These are phyloP conservation scores for Epichloe gansuensis DNA, from an alignment of 2,329 filamentous ascomycete species.

Conservation along the genomic window DNA sequence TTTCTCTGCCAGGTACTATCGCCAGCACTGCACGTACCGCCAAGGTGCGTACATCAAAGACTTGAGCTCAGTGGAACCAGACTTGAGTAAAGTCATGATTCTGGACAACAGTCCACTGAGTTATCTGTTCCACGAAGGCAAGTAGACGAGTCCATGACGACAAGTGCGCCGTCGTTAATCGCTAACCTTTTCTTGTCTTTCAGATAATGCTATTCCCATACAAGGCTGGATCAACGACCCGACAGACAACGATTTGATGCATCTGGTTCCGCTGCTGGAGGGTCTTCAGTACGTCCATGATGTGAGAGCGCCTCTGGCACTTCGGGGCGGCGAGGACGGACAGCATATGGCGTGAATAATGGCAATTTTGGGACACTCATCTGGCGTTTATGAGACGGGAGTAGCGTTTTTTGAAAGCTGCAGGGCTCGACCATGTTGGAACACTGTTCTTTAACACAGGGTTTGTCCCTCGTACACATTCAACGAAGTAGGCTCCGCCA, in stretches of 20 bases:
- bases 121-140: slow-evolving; percentile 97
- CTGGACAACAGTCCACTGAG: slow-evolving; percentile 96
- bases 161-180: neutral
- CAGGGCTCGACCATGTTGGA: neutral
- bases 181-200: slow-evolving; percentile 1
- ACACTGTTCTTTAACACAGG: neutral
- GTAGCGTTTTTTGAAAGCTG: neutral
- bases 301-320: slow-evolving; percentile 76
- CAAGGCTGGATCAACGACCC: slow-evolving; percentile 99
- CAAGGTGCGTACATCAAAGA: slow-evolving; percentile 98
- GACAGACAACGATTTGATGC: slow-evolving; percentile 87
- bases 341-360: slow-evolving; percentile 36
- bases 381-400: slow-evolving; percentile 4
- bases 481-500: neutral
- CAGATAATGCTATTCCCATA: slow-evolving; percentile 97
- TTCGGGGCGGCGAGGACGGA: slow-evolving; percentile 74
- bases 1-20: slow-evolving; percentile 86
- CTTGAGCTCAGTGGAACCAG: slow-evolving; percentile 86
- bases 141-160: slow-evolving; percentile 15
- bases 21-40: slow-evolving; percentile 91
- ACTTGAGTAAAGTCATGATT: slow-evolving; percentile 97
- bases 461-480: neutral
- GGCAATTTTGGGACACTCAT: neutral
- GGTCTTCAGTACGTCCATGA: slow-evolving; percentile 94
- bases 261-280: slow-evolving; percentile 84